Percentiles rank a stretch among this genome's conserved stretches.
Conservation (phyloP, 2,329 filamentous ascomycete species). For the Talaromyces funiculosus region DNA sequence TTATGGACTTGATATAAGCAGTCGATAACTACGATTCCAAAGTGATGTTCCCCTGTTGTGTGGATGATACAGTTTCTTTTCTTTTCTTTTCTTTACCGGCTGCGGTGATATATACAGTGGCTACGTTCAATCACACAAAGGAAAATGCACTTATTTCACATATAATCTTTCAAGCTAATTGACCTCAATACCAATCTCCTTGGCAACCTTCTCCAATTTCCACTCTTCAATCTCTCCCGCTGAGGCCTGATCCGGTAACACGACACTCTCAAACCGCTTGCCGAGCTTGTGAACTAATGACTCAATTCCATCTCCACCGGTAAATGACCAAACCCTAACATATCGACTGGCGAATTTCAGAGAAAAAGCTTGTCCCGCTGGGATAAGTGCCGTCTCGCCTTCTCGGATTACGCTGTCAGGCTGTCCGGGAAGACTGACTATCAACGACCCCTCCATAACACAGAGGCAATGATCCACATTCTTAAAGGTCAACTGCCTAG, state of each 20-base stretch:
- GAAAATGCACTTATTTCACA: no score
- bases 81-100: not conserved
- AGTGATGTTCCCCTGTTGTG: no score
- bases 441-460: not conserved
- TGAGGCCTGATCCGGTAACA: slow-evolving; percentile 35
- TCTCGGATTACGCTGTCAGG: not conserved
- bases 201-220: not conserved
- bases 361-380: slow-evolving; percentile 9
- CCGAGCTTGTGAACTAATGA: slow-evolving; percentile 40
- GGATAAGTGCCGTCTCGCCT: not conserved
- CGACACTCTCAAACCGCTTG: slow-evolving; percentile 26
- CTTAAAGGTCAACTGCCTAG: not conserved
- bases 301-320: slow-evolving; percentile 48
- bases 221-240: not conserved
- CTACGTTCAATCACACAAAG: not conserved
- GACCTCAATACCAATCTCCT: not conserved
- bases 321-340: slow-evolving; percentile 45
- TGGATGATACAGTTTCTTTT: no score
- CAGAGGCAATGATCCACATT: not conserved
- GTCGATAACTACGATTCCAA: no score
- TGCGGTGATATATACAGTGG: not conserved
- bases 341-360: slow-evolving; percentile 44
- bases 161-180: not conserved
- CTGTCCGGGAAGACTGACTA: not conserved
- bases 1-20: no score